Evolutionary conservation across 2,329 filamentous ascomycete species (phyloP).

Genomic region (Pseudogymnoascus sp.): DNA sequence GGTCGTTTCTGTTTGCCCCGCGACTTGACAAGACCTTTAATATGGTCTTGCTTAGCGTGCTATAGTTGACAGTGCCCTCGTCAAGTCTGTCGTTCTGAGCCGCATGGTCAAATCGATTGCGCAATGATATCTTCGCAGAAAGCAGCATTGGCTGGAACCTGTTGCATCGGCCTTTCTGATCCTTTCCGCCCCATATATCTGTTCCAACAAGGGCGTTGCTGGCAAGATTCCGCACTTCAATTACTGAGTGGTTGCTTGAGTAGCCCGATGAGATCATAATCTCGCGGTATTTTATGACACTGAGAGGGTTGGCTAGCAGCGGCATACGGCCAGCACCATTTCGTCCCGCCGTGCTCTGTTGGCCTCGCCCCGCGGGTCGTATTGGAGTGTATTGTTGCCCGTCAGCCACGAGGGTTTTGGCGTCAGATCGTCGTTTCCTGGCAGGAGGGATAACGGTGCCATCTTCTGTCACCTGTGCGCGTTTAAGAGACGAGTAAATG

Average conservation of each 20-base stretch:
- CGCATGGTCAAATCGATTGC: conserved; percentile 48
- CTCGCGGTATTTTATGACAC: conserved; percentile 1
- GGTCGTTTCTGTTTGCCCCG: conserved; percentile 9
- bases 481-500: background rate
- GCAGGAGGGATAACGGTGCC: background rate
- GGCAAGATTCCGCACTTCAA: conserved; percentile 57
- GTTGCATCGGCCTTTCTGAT: conserved; percentile 59
- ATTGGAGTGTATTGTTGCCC: background rate
- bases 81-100: conserved; percentile 54
- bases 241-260: conserved; percentile 33
- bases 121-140: conserved; percentile 52
- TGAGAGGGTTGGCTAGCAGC: conserved; percentile 1
- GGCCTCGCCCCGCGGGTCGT: background rate
- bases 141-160: conserved; percentile 56
- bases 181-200: conserved; percentile 31
- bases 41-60: conserved; percentile 60
- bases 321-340: background rate
- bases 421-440: conserved; percentile 1
- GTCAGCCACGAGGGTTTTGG: background rate
- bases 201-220: conserved; percentile 45
- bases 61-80: conserved; percentile 70
- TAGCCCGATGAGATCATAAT: conserved; percentile 1
- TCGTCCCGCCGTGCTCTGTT: background rate
- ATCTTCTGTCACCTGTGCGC: conserved; percentile 1
- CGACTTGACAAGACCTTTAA: conserved; percentile 31